phyloP scores from a whole-genome alignment of 768 basidiomycete genomes.

The Basidioascus undulatus region DNA sequence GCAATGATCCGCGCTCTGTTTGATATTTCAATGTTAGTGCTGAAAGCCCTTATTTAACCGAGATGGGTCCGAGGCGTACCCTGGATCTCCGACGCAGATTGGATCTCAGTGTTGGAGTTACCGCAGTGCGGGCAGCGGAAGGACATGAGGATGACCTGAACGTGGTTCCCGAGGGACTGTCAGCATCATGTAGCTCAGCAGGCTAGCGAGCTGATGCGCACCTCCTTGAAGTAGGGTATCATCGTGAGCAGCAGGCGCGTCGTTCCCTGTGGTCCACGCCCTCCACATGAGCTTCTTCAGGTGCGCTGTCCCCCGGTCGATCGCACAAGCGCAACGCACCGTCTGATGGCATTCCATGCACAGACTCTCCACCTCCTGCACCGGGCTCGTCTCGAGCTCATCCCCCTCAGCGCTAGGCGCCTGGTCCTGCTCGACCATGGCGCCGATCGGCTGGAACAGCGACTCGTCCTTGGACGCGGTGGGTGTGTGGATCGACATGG shows the following conservation, averaged over 20 bases:
- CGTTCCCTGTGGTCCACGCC: constrained; percentile 32
- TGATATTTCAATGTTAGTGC: no score
- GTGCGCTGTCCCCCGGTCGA: not conserved
- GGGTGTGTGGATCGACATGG: no score
- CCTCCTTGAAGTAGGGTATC: constrained; percentile 85
- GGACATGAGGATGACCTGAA: constrained; percentile 88
- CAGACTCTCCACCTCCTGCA: constrained; percentile 67
- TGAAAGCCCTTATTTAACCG: not conserved
- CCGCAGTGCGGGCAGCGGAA: constrained; percentile 92
- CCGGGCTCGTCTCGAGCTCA: constrained; percentile 34
- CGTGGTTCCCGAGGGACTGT: no score
- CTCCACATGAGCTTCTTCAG: not conserved
- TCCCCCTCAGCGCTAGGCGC: constrained; percentile 14
- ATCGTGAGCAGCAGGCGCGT: constrained; percentile 74
- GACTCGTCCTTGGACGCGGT: no score
- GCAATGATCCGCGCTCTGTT: constrained; percentile 59
- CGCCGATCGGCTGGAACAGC: no score
- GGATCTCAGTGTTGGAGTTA: constrained; percentile 69
- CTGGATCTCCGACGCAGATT: constrained; percentile 64
- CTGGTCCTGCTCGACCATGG: constrained; percentile 10
- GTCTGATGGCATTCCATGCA: constrained; percentile 88
- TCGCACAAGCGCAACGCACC: constrained; percentile 25
- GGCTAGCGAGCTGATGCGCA: no score
- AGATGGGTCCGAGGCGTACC: constrained; percentile 26
- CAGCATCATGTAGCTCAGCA: no score